A percentile compares a stretch with the other conserved stretches of the same genome.
Conservation (phyloP, 495 filamentous ascomycete species). For the Penicillium soppii region DNA sequence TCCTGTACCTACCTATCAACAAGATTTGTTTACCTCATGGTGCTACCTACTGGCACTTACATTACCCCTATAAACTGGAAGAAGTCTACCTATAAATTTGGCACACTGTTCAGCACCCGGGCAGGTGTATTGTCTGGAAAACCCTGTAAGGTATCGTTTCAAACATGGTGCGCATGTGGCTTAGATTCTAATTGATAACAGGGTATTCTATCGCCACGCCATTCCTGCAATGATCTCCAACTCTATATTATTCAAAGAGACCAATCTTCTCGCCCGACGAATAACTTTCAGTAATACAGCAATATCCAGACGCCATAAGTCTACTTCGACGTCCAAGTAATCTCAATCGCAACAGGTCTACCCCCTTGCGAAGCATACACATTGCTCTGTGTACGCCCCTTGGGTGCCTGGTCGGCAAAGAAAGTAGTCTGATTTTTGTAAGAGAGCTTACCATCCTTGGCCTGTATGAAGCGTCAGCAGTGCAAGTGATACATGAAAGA, state of each 20-base stretch:
- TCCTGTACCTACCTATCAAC: conserved; percentile 11
- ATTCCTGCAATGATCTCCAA: no score
- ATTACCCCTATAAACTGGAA: no score
- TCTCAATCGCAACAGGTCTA: conserved; percentile 39
- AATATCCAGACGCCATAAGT: background rate
- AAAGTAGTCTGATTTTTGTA: conserved; percentile 53
- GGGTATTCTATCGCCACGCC: no score
- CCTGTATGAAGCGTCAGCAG: conserved; percentile 12
- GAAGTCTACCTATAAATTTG: no score
- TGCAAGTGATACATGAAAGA: background rate
- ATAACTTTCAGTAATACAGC: background rate
- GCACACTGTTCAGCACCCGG: no score
- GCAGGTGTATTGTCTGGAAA: no score
- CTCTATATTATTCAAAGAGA: background rate
- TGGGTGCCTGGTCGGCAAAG: conserved; percentile 58
- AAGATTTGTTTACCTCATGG: conserved; percentile 1
- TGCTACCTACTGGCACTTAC: no score
- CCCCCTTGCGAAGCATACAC: conserved; percentile 35
- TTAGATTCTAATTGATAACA: no score
- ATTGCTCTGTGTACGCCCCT: conserved; percentile 43
- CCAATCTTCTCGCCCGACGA: background rate
- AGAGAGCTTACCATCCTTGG: conserved; percentile 43
- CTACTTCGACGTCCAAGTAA: conserved; percentile 30
- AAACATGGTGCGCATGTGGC: no score
- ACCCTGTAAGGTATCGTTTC: no score